Conservation (phyloP, 768 basidiomycete species). For the Chiua virens region DNA sequence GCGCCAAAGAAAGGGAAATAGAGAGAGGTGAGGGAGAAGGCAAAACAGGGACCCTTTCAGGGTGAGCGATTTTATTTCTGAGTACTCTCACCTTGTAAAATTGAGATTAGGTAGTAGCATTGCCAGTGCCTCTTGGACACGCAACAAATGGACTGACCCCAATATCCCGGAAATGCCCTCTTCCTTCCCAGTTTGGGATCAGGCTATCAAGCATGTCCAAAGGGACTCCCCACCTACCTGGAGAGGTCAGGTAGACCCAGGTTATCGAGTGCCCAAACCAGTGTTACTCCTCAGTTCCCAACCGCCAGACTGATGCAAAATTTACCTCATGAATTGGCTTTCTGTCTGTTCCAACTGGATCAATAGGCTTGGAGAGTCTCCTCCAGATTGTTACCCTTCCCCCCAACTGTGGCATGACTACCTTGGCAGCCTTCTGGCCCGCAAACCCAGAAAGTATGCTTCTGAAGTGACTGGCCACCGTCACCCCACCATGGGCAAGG, state of each 20-base stretch:
- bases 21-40: not conserved
- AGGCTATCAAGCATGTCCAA: not conserved
- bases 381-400: not conserved
- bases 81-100: too few species aligned
- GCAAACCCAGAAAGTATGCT: not conserved
- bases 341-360: slow-evolving; percentile 2
- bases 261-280: slow-evolving; percentile 5
- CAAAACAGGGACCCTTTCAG: too few species aligned
- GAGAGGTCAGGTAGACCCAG: not conserved
- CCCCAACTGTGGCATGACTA: slow-evolving; percentile 10
- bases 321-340: slow-evolving; percentile 8
- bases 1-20: not conserved
- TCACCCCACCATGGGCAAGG: too few species aligned
- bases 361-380: not conserved
- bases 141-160: not conserved
- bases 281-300: not conserved
- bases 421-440: not conserved
- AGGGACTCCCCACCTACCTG: not conserved
- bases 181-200: not conserved
- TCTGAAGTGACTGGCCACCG: too few species aligned
- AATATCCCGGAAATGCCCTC: not conserved
- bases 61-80: too few species aligned
- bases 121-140: not conserved
- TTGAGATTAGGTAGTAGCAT: too few species aligned
- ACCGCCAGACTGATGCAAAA: not conserved